These are phyloP conservation scores for Bacidia gigantensis DNA, from an alignment of 495 filamentous ascomycete genomes.

Conservation along the genomic window DNA sequence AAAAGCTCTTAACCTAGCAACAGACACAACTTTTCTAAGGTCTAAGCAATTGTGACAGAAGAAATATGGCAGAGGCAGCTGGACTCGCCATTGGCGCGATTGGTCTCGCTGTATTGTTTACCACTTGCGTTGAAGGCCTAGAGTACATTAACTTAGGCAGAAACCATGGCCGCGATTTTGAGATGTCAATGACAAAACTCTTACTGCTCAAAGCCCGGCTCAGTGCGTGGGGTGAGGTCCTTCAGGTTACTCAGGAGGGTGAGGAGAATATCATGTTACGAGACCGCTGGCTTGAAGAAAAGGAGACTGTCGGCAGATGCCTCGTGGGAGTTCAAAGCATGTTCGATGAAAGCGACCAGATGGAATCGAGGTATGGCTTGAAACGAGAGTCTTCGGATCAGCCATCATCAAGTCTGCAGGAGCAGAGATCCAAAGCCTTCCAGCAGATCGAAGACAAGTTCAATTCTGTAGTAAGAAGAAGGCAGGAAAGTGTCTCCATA, in stretches of 20 bases:
- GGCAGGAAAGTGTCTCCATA: neutral
- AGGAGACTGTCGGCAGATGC: slow-evolving; percentile 1
- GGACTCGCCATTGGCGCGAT: neutral
- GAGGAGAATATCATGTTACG: neutral
- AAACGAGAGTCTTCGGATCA: neutral
- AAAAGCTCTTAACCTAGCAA: too few relatives aligned
- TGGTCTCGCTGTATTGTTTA: slow-evolving; percentile 12
- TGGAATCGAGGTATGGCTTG: slow-evolving; percentile 3
- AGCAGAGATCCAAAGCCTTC: neutral
- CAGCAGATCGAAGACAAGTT: neutral
- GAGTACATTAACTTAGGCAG: slow-evolving; percentile 9
- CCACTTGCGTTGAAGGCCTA: slow-evolving; percentile 13
- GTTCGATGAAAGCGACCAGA: neutral
- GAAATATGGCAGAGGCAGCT: neutral
- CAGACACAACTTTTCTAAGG: too few relatives aligned
- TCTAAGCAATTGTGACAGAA: neutral
- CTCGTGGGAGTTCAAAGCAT: neutral
- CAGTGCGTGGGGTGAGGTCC: slow-evolving; percentile 14
- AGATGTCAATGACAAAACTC: slow-evolving; percentile 12
- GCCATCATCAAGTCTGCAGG: neutral
- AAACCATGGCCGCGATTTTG: slow-evolving; percentile 9
- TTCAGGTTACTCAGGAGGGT: slow-evolving; percentile 3
- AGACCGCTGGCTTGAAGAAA: neutral
- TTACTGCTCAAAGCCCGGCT: slow-evolving; percentile 14
- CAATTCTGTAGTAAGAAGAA: neutral